These are phyloP conservation scores for Diatrype stigma DNA, from an alignment of 2,329 filamentous ascomycete species.

Conservation along the genomic window DNA sequence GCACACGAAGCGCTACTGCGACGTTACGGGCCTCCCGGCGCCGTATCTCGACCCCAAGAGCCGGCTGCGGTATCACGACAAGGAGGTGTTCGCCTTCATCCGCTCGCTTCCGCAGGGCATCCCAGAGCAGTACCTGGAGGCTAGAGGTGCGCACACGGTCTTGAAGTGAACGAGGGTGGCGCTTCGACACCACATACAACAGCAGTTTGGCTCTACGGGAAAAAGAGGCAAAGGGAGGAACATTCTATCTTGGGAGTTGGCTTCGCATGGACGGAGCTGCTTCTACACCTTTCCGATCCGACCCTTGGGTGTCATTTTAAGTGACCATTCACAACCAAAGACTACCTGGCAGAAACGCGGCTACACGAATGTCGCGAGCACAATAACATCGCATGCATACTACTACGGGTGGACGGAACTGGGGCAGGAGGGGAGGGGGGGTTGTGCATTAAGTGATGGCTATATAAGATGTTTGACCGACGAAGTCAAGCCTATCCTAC, in stretches of 20 bases:
- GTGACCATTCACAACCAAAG: no score
- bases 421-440: no score
- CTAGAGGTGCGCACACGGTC: conserved; percentile 86
- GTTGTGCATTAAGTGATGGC: no score
- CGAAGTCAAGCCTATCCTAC: conserved; percentile 97
- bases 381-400: no score
- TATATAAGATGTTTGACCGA: conserved; percentile 84
- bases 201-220: background rate
- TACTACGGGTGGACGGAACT: no score
- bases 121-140: conserved; percentile 84
- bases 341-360: no score
- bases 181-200: background rate
- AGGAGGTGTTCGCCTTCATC: conserved; percentile 83
- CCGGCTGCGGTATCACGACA: conserved; percentile 85
- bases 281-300: background rate
- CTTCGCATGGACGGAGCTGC: background rate
- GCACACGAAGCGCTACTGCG: conserved; percentile 86
- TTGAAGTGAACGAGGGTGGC: conserved; percentile 62
- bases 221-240: background rate
- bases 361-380: no score
- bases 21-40: conserved; percentile 88
- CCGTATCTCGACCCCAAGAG: conserved; percentile 95
- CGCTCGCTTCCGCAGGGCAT: conserved; percentile 75
- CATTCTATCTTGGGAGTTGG: background rate
- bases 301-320: no score